These are phyloP conservation scores for Dimargaris cristalligena DNA, from an alignment of 192 early-diverging fungal species.

Conservation along the genomic window DNA sequence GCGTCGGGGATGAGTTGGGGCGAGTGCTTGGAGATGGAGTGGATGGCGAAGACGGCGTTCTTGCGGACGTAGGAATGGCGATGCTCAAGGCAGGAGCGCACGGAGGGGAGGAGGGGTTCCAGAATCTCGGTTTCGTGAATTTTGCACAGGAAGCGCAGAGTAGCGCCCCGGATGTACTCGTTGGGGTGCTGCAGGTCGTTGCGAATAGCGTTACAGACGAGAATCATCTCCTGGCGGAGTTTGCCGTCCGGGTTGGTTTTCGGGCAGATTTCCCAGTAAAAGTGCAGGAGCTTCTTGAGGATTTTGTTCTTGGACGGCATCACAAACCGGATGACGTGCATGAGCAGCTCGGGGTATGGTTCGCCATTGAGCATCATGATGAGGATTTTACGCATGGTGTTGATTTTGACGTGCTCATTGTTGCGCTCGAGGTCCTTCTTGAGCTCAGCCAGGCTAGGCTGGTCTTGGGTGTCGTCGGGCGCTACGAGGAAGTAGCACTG, in stretches of 20 bases:
- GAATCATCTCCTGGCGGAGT: constrained; percentile 86
- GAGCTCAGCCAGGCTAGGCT: constrained; percentile 53
- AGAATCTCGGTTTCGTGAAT: constrained; percentile 86
- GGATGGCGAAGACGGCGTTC: constrained; percentile 90
- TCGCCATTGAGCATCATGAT: constrained; percentile 87
- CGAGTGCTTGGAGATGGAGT: constrained; percentile 72
- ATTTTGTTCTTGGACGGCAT: constrained; percentile 90
- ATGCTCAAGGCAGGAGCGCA: constrained; percentile 81
- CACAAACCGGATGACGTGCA: constrained; percentile 97
- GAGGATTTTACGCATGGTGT: constrained; percentile 88
- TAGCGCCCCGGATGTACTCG: constrained; percentile 90
- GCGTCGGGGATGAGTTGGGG: constrained; percentile 91
- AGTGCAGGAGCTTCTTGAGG: constrained; percentile 90
- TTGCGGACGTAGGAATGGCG: constrained; percentile 95
- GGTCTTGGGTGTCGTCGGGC: constrained; percentile 43
- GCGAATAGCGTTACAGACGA: constrained; percentile 87
- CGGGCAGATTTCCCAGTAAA: constrained; percentile 97
- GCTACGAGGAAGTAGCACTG: constrained; percentile 46
- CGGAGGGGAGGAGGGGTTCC: constrained; percentile 82
- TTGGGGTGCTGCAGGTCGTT: constrained; percentile 97
- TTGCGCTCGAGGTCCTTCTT: constrained; percentile 71
- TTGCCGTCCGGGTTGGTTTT: constrained; percentile 82
- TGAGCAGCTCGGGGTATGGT: constrained; percentile 68
- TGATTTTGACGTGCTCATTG: constrained; percentile 80
- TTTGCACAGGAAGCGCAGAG: constrained; percentile 89